Evolutionary conservation across 2,329 filamentous ascomycete genomes (phyloP), one percentile per base, ranked within the genome.

Genomic region (Colletotrichum spinosum): DNA sequence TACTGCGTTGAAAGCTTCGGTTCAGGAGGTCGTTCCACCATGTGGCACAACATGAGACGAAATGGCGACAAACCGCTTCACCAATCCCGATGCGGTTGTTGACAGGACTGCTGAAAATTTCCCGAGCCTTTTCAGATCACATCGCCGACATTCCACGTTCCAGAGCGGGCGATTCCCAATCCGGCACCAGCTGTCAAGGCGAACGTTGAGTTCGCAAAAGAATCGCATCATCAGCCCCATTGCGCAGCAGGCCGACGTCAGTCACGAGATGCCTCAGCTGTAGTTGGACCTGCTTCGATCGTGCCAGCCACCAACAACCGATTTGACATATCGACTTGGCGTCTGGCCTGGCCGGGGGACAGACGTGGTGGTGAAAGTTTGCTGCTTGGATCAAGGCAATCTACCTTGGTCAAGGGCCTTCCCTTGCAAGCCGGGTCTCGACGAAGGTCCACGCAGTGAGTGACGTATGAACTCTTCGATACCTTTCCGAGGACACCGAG

Each of bases 401-500:
- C 25, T 25, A 25, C 25, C 25, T 1, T 25, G 25, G 25, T 25
- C 25, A 25, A 5, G 25, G 25, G 25, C 25, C 25, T 25, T 25
- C 25, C 25, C 25, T 25, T 25, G 25, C 25, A 25, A 25, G 25
- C 25, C 25, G 25, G 25, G 51, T 17, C 51, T 12, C 37, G 39
- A 55, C 45, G 25, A 49, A 12, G 15, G 35, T 46, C 51, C 25
- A 2, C 33, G 45, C 51, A 61, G 25, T 48, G 45, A 39, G 44
- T 25, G 25, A 25, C 25, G 25, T 25, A 25, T 25, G 25, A 25
- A 25, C 25, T 25, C 25, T 25, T 25, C 25, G 25, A 25, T 25
- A 25, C 25, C 25, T 25, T 39, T 54, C 58, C 35, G 37, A 45
- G 33, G 63, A 51, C 52, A 63, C 58, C 42, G 58, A 57, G 46